Evolutionary conservation across 257 asterid genomes (phyloP), one percentile per base, ranked within the genome.

Genomic region (Fraxinus anomala): DNA sequence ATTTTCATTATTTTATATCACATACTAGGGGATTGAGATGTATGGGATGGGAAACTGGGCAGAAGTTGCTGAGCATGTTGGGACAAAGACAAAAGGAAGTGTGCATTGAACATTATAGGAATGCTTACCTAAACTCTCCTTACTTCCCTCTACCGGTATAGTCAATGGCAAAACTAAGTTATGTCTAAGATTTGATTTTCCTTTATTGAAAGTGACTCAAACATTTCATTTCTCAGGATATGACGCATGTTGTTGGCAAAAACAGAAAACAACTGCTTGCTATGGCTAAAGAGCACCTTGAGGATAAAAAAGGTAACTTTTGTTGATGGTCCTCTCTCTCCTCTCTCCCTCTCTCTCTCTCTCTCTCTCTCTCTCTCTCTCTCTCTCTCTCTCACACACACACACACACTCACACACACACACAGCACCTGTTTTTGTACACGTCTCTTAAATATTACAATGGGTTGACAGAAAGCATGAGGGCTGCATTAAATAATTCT

Each of bases 11-110:
- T 56, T 71, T 68, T 75, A 76, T 81, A 70, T 77, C 54, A 68
- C 40, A 10, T 77, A 61, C 26, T 82, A 92, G 96, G 97, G 96
- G 76, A 78, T 91, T 83, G 97, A 92, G 83, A 92, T 91, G 96
- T 92, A 92, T 81, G 97, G 97, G 79, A 89, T 91, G 89, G 94
- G 96, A 74, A 92, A 92, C 83, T 91, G 97, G 95, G 92, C 92
- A 5, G 96, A 92, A 87, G 91, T 92, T 81, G 92, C 96, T 19
- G 97, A 92, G 79, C 97, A 91, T 88, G 96, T 91, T 23, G 96
- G 96, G 79, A 92, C 97, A 71, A 92, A 92, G 87, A 63, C 91
- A n/a, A 28, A 92, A 91, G 86, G 96, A 87, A 77, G 82, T 82
- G 47, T 92, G 97, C 84, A 86, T 92, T 68, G 91, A 92, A 51